Conservation (phyloP, 2,329 filamentous ascomycete species). For the Alternaria viburni region DNA sequence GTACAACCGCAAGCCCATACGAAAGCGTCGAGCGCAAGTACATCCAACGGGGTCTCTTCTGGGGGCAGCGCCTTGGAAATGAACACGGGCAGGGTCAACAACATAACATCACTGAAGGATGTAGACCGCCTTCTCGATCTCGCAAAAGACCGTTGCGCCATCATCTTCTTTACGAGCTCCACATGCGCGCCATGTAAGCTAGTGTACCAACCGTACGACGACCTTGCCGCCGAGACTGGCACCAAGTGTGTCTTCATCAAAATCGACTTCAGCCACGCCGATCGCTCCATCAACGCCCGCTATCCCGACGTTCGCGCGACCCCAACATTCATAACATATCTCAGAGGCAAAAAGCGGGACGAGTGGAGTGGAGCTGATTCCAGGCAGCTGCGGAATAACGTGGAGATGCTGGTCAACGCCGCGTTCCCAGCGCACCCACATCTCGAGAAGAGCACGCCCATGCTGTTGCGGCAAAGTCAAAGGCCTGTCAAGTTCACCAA, state of each 20-base stretch:
- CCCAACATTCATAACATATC: conserved; percentile 87
- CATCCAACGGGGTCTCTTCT: conserved; percentile 13
- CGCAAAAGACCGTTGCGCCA: conserved; percentile 71
- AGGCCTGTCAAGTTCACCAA: conserved; percentile 79
- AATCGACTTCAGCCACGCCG: conserved; percentile 75
- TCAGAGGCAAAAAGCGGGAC: conserved; percentile 76
- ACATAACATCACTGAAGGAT: conserved; percentile 64
- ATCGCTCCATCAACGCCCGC: conserved; percentile 69
- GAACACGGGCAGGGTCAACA: conserved; percentile 61
- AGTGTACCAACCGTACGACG: conserved; percentile 81
- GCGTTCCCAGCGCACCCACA: conserved; percentile 80
- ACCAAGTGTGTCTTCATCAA: conserved; percentile 77
- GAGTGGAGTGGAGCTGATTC: conserved; percentile 82
- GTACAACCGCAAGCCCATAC: conserved; percentile 16
- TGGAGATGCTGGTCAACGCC: conserved; percentile 76
- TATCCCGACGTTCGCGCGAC: conserved; percentile 69
- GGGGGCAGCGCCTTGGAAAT: conserved; percentile 23
- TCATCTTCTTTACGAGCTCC: conserved; percentile 91
- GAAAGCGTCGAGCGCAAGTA: conserved; percentile 11
- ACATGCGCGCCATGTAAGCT: conserved; percentile 85
- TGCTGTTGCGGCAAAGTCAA: conserved; percentile 67
- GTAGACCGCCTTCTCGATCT: conserved; percentile 66
- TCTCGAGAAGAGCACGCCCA: conserved; percentile 71
- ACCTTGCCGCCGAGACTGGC: conserved; percentile 75
- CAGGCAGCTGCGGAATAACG: conserved; percentile 70